Evolutionary conservation across 352 stramenopile genomes (phyloP), one percentile per base, ranked within the genome.

Genomic region (Globisporangium ultimum): DNA sequence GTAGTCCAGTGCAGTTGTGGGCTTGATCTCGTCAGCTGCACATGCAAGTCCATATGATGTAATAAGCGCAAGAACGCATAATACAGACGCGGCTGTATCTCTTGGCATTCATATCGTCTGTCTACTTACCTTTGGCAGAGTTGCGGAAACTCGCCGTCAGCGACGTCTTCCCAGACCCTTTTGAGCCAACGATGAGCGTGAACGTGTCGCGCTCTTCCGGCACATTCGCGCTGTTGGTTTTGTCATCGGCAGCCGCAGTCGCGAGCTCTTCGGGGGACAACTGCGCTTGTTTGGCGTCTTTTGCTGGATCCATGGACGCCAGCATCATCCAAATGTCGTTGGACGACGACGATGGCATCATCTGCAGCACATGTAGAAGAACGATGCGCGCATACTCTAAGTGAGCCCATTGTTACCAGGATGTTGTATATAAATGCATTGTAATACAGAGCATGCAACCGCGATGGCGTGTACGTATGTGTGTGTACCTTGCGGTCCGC

Each of bases 1-100:
- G 57, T 97, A 98, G 63, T 97, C 88, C n/a, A 97, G 72, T 3
- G 89, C 90, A 6, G 93, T 92, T 5, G 89, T 97, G 34, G 89
- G 88, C 62, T 97, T 97, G 56, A 91, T 91, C 58, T 94, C 75
- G 20, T 95, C 87, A 14, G 71, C 80, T 66, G 58, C 52, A 48
- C 1, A 7, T 82, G 62, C 53, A 36, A 11, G 28, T 5, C 4
- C 28, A 36, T 36, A 36, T 5, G 8, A 36, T 36, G 28, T 5
- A 36, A 36, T 8, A 18, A 28, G 15, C 1, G 10, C 7, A 24
- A 11, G 8, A 24, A 52, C 13, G 21, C n/a, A 18, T 18, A 13
- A 47, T 1, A 9, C 18, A 3, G 14, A 2, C 3, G 32, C 17
- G 18, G 10, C 1, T 48, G 50, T 22, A 21, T 14, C 50, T 46